Conservation (phyloP, 108 stramenopile genomes). For the Poteriospumella lacustris region DNA sequence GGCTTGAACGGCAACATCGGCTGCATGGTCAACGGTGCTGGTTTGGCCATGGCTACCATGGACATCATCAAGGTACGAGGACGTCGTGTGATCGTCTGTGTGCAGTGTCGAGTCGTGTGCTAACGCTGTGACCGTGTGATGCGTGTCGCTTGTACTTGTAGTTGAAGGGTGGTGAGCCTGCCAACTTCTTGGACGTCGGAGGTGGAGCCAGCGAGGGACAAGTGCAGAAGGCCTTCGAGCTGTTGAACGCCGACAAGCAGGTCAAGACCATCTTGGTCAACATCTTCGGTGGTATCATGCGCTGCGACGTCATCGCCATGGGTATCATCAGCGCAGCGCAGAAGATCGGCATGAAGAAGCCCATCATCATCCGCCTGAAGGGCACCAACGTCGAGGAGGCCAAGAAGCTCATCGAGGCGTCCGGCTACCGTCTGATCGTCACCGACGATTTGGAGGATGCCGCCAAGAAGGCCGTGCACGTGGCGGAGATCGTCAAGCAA, state of each 20-base stretch:
- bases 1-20: conserved; percentile 87
- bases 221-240: conserved; percentile 55
- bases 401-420: conserved; percentile 68
- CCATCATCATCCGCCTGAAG: conserved; percentile 78
- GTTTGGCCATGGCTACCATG: conserved; percentile 91
- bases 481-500: no score
- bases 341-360: conserved; percentile 70
- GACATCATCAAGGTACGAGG: conserved; percentile 87
- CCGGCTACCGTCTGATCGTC: conserved; percentile 57
- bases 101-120: no score
- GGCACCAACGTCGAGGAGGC: conserved; percentile 85
- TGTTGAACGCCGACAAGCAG: conserved; percentile 44
- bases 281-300: conserved; percentile 95
- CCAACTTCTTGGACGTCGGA: conserved; percentile 93
- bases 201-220: conserved; percentile 70
- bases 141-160: no score
- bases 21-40: conserved; percentile 96
- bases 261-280: conserved; percentile 84
- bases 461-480: conserved; percentile 75
- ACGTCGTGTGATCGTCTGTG: no score
- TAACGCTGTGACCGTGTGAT: no score
- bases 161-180: conserved; percentile 83
- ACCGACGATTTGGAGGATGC: conserved; percentile 85
- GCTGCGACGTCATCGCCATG: conserved; percentile 81
- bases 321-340: conserved; percentile 80